Percentiles rank a stretch among this genome's conserved stretches.
Evolutionary conservation across 225 moss, liverwort and hornwort species (phyloP).

Genomic region (Straminergon stramineum): DNA sequence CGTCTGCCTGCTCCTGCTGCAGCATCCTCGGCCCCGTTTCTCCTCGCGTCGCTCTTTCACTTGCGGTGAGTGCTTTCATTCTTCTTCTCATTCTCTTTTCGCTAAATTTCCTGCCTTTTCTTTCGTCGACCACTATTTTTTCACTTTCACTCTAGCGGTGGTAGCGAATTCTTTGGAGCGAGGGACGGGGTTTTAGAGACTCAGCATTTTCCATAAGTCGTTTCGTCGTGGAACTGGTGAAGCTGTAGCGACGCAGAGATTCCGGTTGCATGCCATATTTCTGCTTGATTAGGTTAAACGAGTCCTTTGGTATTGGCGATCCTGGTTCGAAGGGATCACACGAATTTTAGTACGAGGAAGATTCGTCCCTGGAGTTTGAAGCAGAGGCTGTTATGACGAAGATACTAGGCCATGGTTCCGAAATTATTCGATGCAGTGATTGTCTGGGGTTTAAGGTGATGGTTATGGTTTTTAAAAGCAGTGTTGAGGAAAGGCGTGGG

Average conservation of each 20-base stretch:
- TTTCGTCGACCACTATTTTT: background rate
- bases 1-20: background rate
- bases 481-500: background rate
- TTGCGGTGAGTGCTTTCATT: background rate
- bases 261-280: background rate
- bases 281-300: background rate
- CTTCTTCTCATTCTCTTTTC: background rate
- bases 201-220: background rate
- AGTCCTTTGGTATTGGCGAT: background rate
- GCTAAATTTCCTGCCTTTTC: background rate
- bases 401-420: background rate
- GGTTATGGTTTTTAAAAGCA: no score
- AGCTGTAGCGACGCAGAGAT: background rate
- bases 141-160: background rate
- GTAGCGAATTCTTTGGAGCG: background rate
- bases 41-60: background rate
- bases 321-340: no score
- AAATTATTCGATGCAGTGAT: background rate
- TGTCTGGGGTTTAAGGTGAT: background rate
- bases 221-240: background rate
- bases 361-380: background rate
- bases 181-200: background rate
- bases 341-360: background rate
- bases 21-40: background rate
- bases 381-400: background rate